phyloP scores from a whole-genome alignment of 768 basidiomycete species.

The Lentinus brumalis region DNA sequence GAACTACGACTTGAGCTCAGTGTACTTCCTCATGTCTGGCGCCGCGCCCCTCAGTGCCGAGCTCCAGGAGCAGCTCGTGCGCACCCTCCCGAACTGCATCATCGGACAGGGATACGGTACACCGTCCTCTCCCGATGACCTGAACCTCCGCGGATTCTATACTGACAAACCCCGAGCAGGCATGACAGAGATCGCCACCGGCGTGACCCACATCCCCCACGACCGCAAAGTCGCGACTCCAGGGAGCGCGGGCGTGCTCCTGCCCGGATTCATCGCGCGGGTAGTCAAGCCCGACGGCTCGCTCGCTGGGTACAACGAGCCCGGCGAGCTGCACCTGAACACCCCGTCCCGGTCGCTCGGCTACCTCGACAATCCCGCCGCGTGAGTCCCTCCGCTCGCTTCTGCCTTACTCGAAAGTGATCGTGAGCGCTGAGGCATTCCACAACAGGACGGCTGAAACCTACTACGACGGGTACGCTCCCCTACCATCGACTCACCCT shows the following conservation, averaged over 20 bases:
- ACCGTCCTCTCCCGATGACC: not conserved
- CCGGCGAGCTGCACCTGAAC: slow-evolving; percentile 60
- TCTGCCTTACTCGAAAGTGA: not conserved
- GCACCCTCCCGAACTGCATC: slow-evolving; percentile 52
- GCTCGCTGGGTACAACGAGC: slow-evolving; percentile 53
- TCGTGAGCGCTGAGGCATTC: not conserved
- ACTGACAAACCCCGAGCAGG: slow-evolving; percentile 38
- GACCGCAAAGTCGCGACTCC: slow-evolving; percentile 50
- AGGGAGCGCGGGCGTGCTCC: slow-evolving; percentile 49
- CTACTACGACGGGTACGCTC: slow-evolving; percentile 58
- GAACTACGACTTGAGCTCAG: slow-evolving; percentile 33
- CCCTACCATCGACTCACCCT: not conserved
- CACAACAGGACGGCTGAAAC: slow-evolving; percentile 59
- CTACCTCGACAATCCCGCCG: slow-evolving; percentile 58
- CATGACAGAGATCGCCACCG: slow-evolving; percentile 66
- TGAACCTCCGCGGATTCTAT: not conserved
- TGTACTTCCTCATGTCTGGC: slow-evolving; percentile 32
- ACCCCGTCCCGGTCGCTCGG: slow-evolving; percentile 42
- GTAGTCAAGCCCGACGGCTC: slow-evolving; percentile 62
- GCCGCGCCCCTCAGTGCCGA: slow-evolving; percentile 39
- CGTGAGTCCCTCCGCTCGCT: slow-evolving; percentile 44
- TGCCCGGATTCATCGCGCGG: slow-evolving; percentile 58
- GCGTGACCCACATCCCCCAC: slow-evolving; percentile 51
- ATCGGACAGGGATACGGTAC: slow-evolving; percentile 58
- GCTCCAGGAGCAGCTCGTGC: slow-evolving; percentile 43